These are phyloP conservation scores for Magnolia sinica DNA, from an alignment of 164 flowering plant species.

Conservation along the genomic window DNA sequence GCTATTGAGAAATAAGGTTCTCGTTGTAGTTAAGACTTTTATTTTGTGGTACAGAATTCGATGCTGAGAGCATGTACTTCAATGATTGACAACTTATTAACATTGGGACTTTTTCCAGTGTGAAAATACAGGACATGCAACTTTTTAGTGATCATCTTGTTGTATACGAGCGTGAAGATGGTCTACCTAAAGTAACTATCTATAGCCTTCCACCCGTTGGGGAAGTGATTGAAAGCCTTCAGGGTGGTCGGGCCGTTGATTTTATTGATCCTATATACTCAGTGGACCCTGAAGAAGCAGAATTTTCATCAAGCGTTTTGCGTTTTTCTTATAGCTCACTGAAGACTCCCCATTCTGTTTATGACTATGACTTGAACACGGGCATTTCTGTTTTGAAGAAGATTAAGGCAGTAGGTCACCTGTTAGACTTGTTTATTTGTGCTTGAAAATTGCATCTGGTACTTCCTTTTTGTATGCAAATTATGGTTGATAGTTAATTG, in stretches of 20 bases:
- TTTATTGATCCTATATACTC: conserved; percentile 76
- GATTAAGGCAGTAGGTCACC: conserved; percentile 48
- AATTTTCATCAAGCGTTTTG: conserved; percentile 60
- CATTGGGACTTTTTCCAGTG: conserved; percentile 41
- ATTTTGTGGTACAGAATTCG: not conserved
- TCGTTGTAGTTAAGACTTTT: not conserved
- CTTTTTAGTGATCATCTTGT: conserved; percentile 66
- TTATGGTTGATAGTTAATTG: not conserved
- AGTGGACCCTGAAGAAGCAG: conserved; percentile 55
- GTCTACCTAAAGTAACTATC: conserved; percentile 55
- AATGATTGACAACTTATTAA: conserved; percentile 3
- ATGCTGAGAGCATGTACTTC: not conserved
- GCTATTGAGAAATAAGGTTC: no score
- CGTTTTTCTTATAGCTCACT: conserved; percentile 73
- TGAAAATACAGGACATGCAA: conserved; percentile 64
- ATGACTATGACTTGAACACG: conserved; percentile 83
- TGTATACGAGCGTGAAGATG: conserved; percentile 71
- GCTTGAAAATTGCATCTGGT: not conserved
- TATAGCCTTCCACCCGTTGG: conserved; percentile 68
- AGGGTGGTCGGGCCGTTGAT: conserved; percentile 55
- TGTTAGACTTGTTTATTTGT: not conserved
- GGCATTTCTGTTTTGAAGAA: conserved; percentile 74
- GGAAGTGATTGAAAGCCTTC: conserved; percentile 50
- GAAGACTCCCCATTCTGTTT: conserved; percentile 80
- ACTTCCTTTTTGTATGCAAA: not conserved